These are phyloP conservation scores for Corylus heterophylla DNA, from an alignment of 306 rosid species.

Conservation along the genomic window DNA sequence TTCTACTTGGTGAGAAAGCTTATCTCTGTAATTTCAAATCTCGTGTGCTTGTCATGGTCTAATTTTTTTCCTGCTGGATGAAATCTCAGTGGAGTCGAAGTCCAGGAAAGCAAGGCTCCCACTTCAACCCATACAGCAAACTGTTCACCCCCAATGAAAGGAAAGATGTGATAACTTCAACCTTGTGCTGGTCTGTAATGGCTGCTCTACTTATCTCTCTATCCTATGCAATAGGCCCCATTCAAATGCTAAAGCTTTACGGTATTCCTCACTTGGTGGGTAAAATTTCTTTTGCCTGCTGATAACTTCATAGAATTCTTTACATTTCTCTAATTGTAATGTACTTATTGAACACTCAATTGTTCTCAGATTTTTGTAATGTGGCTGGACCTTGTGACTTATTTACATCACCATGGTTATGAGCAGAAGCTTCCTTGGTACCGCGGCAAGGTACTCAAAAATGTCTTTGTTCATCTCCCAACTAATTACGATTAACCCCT, in stretches of 20 bases:
- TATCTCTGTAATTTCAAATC: neutral
- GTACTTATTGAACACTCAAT: neutral
- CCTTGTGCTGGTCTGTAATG: conserved; percentile 71
- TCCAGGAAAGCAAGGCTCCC: conserved; percentile 95
- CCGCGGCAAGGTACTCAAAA: conserved; percentile 72
- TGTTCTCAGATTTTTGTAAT: conserved; percentile 58
- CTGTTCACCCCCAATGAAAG: conserved; percentile 69
- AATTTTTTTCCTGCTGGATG: conserved; percentile 14
- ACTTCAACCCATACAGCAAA: conserved; percentile 76
- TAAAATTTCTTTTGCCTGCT: neutral
- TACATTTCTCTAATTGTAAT: neutral
- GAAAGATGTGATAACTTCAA: conserved; percentile 63
- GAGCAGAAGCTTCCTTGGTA: conserved; percentile 92
- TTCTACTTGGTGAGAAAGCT: conserved; percentile 68
- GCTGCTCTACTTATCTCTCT: conserved; percentile 47
- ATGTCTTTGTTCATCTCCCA: neutral
- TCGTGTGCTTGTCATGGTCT: neutral
- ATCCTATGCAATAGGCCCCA: conserved; percentile 50
- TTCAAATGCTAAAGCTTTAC: conserved; percentile 58
- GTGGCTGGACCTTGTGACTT: conserved; percentile 95
- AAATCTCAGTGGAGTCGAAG: conserved; percentile 79
- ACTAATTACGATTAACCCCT: too few species aligned
- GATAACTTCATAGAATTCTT: neutral
- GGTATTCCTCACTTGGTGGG: conserved; percentile 84
- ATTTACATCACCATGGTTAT: conserved; percentile 93